Conservation (phyloP, 805 yeast species). For the Yarrowia sp. region DNA sequence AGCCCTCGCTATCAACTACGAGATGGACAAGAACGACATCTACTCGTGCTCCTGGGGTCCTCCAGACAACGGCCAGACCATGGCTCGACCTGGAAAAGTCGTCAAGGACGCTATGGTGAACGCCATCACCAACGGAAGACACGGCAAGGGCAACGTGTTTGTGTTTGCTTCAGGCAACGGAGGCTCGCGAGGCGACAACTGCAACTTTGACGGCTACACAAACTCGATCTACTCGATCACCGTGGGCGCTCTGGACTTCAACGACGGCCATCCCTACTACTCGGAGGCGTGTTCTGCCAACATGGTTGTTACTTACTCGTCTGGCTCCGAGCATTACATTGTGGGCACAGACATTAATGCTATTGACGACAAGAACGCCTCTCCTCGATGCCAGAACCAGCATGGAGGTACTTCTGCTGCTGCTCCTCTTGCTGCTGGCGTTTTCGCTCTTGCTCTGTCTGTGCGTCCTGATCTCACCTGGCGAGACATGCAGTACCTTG, state of each 20-base stretch:
- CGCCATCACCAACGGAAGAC: conserved; percentile 80
- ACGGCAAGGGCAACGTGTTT: conserved; percentile 77
- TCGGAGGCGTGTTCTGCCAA: conserved; percentile 95
- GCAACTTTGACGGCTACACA: conserved; percentile 97
- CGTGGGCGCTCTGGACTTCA: conserved; percentile 87
- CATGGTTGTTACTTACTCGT: conserved; percentile 86
- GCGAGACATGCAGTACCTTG: conserved; percentile 90
- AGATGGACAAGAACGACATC: conserved; percentile 80
- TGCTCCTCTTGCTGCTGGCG: conserved; percentile 97
- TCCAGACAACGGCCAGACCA: conserved; percentile 81
- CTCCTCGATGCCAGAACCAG: conserved; percentile 54
- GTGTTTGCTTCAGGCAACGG: conserved; percentile 98
- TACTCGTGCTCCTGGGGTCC: conserved; percentile 99
- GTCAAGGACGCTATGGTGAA: conserved; percentile 81
- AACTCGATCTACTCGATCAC: conserved; percentile 93
- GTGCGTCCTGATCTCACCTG: conserved; percentile 87
- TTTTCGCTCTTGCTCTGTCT: conserved; percentile 75
- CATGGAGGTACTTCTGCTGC: conserved; percentile 99
- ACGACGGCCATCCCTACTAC: conserved; percentile 82
- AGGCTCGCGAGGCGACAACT: conserved; percentile 75
- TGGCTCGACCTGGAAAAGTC: conserved; percentile 78
- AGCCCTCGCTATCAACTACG: conserved; percentile 82
- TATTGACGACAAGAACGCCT: not conserved
- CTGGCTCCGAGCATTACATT: conserved; percentile 86
- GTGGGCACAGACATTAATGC: conserved; percentile 79